Conservation (phyloP, 441 rosid genomes). For the Erysimum pusillum region DNA sequence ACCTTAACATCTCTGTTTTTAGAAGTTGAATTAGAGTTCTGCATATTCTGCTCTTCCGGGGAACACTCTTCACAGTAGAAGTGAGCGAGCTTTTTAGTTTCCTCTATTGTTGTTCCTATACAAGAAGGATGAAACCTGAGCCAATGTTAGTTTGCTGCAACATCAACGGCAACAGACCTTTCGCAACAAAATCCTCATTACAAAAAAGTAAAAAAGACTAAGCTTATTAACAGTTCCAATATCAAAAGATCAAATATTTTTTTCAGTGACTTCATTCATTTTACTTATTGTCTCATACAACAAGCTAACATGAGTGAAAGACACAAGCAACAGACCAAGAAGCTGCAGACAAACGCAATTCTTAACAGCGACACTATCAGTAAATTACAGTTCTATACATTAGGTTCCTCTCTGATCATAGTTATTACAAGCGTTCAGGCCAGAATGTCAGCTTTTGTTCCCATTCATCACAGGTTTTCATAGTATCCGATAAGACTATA, state of each 20-base stretch:
- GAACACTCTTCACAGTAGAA: constrained; percentile 89
- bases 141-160: constrained; percentile 57
- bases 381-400: constrained; percentile 1
- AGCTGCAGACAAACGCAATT: not conserved
- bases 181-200: not conserved
- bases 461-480: not conserved
- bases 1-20: constrained; percentile 76
- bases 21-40: constrained; percentile 58
- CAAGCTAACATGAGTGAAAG: constrained; percentile 24
- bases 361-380: constrained; percentile 1
- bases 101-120: constrained; percentile 85
- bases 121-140: constrained; percentile 98
- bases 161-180: constrained; percentile 18
- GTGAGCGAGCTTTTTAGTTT: constrained; percentile 79
- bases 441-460: not conserved
- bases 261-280: constrained; percentile 16
- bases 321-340: not conserved
- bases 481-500: not conserved
- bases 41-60: constrained; percentile 67
- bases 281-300: not conserved
- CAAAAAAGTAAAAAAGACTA: not conserved
- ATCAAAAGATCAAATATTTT: constrained; percentile 12
- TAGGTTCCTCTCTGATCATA: not conserved
- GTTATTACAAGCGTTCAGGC: not conserved
- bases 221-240: not conserved